Evolutionary conservation across 2,329 filamentous ascomycete genomes (phyloP), one percentile per base, ranked within the genome.

Genomic region (Aspergillus sp.): DNA sequence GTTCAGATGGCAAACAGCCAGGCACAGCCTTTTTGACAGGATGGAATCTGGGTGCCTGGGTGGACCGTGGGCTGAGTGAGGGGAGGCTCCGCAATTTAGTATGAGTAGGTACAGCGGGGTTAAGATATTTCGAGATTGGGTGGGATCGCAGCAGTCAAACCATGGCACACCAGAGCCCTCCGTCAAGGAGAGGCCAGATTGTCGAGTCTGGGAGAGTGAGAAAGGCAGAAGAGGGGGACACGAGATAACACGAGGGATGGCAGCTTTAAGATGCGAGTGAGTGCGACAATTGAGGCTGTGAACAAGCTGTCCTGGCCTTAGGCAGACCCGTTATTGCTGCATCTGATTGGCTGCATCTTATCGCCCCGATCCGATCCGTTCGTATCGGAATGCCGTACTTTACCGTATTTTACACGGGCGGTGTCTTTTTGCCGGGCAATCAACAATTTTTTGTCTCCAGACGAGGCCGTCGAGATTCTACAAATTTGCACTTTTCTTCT

Each of bases 221-320:
- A 15, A 9, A 39, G 33, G 31, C 9, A 31, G n/a, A 31, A 31
- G 37, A 40, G 17, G 44, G 23, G 50, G 40, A 58, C 49, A 51
- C 51, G 51, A 54, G 44, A 17, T 45, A 45, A 58, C 49, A 51
- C 51, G 51, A 54, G 47, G 50, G 17, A 12, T 7, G 19, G 19
- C 25, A 33, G 55, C 33, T 57, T 57, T 57, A 49, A 51, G 46
- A 45, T 21, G 49, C 35, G 15, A 37, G 35, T 37, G 35, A 37
- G 35, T 15, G 35, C 37, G 37, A 19, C 39, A 39, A 47, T 50
- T 58, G 56, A 40, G 56, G 50, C 56, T 58, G 56, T 58, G 56
- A 58, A 58, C 56, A 58, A 49, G 50, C 50, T 54, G 45, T 39
- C 45, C 39, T 52, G 23, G 35, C 55, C 56, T 58, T 54, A 58